phyloP scores from a whole-genome alignment of 768 basidiomycete genomes.

The Pulveroboletus ravenelii region DNA sequence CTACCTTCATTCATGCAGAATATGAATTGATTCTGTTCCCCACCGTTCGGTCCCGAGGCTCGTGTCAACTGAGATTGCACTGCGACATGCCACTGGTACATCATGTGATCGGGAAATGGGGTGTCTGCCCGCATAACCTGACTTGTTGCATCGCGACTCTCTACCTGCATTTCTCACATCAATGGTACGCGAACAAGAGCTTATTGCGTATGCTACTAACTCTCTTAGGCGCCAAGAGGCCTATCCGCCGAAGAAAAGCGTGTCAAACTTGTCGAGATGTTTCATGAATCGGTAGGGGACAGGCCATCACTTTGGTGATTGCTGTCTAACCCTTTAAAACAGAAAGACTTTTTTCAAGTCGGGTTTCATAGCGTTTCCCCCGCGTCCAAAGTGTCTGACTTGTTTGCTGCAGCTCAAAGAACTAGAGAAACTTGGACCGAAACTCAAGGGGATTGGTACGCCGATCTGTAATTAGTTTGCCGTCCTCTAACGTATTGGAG shows the following conservation, averaged over 20 bases:
- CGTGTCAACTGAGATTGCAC: not conserved
- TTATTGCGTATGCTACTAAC: not conserved
- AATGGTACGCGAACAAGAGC: conserved; percentile 17
- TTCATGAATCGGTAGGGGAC: conserved; percentile 73
- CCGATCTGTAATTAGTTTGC: not conserved
- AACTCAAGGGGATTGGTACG: conserved; percentile 86
- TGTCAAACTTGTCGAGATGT: conserved; percentile 83
- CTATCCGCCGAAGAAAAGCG: conserved; percentile 89
- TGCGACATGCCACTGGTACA: not conserved
- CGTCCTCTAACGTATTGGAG: not conserved
- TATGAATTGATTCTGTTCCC: conserved; percentile 19
- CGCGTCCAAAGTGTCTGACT: not conserved
- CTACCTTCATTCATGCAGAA: conserved; percentile 21
- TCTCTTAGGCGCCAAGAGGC: conserved; percentile 68
- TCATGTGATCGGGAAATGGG: conserved; percentile 24
- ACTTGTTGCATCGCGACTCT: not conserved
- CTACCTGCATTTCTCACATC: not conserved
- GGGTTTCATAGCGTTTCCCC: not conserved
- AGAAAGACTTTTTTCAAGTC: conserved; percentile 84
- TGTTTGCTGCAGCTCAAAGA: conserved; percentile 65
- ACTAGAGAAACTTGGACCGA: conserved; percentile 83
- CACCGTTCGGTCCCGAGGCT: not conserved
- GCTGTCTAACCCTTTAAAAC: conserved; percentile 2
- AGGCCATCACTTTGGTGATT: not conserved
- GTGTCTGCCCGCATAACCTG: not conserved